Evolutionary conservation across 148 eudicot genomes (phyloP).

Genomic region (Amaranthus cruentus): DNA sequence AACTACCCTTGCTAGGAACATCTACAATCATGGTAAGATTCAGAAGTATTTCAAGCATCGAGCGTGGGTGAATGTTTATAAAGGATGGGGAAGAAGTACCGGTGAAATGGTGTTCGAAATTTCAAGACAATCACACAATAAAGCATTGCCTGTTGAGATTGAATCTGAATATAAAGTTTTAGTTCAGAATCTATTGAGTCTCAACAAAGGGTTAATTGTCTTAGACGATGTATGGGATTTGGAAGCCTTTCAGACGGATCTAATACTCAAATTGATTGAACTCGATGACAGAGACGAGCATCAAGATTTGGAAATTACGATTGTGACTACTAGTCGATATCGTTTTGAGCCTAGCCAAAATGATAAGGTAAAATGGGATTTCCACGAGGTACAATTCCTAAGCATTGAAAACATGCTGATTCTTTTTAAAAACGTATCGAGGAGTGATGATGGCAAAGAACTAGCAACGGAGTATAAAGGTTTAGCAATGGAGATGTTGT

Average conservation of each 20-base stretch:
- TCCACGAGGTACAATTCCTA: not conserved
- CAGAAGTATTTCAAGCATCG: slow-evolving; percentile 11
- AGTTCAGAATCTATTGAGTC: not conserved
- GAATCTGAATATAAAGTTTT: slow-evolving; percentile 2
- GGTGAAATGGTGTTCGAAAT: no score
- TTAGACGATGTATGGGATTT: slow-evolving; percentile 27
- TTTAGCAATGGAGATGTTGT: slow-evolving; percentile 18
- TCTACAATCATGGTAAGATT: slow-evolving; percentile 16
- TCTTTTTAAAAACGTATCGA: no score
- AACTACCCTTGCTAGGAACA: slow-evolving; percentile 24
- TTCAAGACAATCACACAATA: no score
- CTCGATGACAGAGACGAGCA: no score
- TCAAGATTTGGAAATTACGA: no score
- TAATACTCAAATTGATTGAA: no score
- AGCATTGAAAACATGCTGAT: not conserved
- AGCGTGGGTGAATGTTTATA: slow-evolving; percentile 25
- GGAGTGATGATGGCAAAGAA: not conserved
- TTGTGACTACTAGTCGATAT: no score
- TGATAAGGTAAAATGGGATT: no score
- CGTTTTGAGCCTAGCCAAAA: no score
- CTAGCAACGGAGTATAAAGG: not conserved
- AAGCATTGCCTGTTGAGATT: no score
- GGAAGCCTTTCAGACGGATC: not conserved
- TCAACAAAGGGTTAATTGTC: slow-evolving; percentile 5
- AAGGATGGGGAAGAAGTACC: not conserved